phyloP scores from a whole-genome alignment of 2,329 filamentous ascomycete species.

The Amauroascus verrucosus region DNA sequence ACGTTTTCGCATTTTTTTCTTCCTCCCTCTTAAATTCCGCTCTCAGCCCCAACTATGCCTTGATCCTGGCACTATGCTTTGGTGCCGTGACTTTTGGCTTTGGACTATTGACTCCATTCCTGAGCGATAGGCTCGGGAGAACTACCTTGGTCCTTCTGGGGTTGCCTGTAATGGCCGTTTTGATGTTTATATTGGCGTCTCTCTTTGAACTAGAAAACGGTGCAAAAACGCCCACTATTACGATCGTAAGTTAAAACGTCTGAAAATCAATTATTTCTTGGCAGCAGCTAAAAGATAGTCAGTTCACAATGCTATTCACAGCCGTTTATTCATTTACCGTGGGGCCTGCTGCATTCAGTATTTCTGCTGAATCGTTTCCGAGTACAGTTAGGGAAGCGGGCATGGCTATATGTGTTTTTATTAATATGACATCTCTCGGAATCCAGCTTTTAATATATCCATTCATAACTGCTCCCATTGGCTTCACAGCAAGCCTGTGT shows the following conservation, averaged over 20 bases:
- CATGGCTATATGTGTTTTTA: conserved; percentile 11
- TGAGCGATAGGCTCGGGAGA: conserved; percentile 8
- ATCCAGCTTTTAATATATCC: conserved; percentile 11
- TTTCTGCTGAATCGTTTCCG: conserved; percentile 11
- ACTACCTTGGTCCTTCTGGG: conserved; percentile 7
- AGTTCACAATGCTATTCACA: conserved; percentile 11
- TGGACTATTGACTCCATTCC: conserved; percentile 8
- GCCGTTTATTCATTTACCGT: conserved; percentile 9
- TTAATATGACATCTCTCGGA: conserved; percentile 11
- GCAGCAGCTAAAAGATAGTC: background rate
- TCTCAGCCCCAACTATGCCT: background rate
- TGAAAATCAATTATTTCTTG: background rate
- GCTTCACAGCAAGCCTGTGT: conserved; percentile 7
- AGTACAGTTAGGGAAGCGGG: conserved; percentile 10
- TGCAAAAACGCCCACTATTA: conserved; percentile 1
- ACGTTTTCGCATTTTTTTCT: conserved; percentile 10
- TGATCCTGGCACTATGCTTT: conserved; percentile 8
- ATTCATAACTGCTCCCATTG: conserved; percentile 5
- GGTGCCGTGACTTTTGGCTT: conserved; percentile 8
- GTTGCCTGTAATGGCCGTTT: conserved; percentile 7
- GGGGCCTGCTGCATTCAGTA: conserved; percentile 9
- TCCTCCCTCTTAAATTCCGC: conserved; percentile 2
- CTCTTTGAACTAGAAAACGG: conserved; percentile 5
- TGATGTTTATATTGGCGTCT: conserved; percentile 11
- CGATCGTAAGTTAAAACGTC: background rate